phyloP scores from a whole-genome alignment of 2,329 filamentous ascomycete genomes.

The Trichophyton equinum region DNA sequence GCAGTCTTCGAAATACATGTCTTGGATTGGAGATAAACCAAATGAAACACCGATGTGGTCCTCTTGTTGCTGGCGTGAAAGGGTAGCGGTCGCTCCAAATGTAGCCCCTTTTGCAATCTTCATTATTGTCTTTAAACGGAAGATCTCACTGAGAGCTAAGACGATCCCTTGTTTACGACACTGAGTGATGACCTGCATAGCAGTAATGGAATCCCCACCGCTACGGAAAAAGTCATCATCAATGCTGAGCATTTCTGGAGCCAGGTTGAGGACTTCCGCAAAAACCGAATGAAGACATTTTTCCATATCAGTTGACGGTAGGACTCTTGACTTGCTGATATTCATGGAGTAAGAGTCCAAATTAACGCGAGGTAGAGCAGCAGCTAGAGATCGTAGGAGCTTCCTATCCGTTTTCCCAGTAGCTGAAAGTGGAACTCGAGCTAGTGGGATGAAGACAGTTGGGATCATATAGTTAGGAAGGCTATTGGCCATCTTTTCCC shows the following conservation, averaged over 20 bases:
- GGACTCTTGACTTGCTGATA: background rate
- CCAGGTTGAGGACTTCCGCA: conserved; percentile 23
- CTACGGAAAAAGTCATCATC: conserved; percentile 8
- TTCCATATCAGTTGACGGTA: background rate
- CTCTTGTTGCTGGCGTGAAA: conserved; percentile 18
- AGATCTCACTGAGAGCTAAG: conserved; percentile 6
- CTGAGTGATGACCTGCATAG: conserved; percentile 9
- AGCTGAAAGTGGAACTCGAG: background rate
- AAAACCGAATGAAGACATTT: conserved; percentile 20
- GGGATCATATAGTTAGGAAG: conserved; percentile 6
- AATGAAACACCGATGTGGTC: conserved; percentile 22
- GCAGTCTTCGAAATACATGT: conserved; percentile 26
- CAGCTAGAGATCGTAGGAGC: conserved; percentile 17
- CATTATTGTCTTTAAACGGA: conserved; percentile 6
- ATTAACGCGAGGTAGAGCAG: conserved; percentile 12
- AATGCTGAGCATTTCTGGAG: conserved; percentile 1
- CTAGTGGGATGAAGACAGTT: conserved; percentile 3
- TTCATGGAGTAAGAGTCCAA: conserved; percentile 6
- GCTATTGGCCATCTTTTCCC: background rate
- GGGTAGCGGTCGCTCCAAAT: background rate
- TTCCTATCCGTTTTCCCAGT: conserved; percentile 32
- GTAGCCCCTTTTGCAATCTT: conserved; percentile 1
- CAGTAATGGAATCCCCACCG: conserved; percentile 11
- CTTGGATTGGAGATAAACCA: conserved; percentile 27
- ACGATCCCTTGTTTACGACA: conserved; percentile 6